phyloP scores from a whole-genome alignment of 75 land plant species.

The Azolla pinnata region DNA sequence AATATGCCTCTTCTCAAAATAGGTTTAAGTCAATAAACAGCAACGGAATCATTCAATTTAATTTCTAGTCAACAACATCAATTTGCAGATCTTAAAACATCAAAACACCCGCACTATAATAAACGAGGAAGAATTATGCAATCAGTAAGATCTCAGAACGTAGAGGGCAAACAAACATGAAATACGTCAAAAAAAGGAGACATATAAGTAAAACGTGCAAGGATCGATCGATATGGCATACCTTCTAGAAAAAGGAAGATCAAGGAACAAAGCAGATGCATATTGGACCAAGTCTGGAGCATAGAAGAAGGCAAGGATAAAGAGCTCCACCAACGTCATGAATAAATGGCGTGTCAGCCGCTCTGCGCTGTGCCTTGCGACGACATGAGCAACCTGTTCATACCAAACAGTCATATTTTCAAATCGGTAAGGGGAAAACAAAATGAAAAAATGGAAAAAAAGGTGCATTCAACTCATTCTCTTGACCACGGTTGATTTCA shows the following conservation, averaged over 20 bases:
- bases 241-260: conserved; percentile 91
- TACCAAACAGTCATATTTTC: too few species aligned
- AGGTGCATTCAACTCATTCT: not conserved
- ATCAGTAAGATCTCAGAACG: too few species aligned
- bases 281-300: conserved; percentile 63
- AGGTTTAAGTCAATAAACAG: too few species aligned
- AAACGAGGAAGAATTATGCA: too few species aligned
- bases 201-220: not conserved
- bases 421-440: too few species aligned
- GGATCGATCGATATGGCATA: conserved; percentile 9
- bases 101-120: too few species aligned
- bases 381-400: conserved; percentile 91
- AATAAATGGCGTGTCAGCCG: conserved; percentile 70
- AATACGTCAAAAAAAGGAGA: not conserved
- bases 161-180: not conserved
- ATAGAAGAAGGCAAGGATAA: conserved; percentile 55
- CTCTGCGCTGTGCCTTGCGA: conserved; percentile 89
- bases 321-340: conserved; percentile 56
- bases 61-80: too few species aligned
- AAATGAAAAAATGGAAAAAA: not conserved
- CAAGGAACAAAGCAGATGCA: conserved; percentile 63
- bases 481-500: too few species aligned
- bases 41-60: too few species aligned
- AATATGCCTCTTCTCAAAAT: too few species aligned
- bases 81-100: too few species aligned